Conservation (phyloP, 257 asterid species). For the Fraxinus quadrangulata region DNA sequence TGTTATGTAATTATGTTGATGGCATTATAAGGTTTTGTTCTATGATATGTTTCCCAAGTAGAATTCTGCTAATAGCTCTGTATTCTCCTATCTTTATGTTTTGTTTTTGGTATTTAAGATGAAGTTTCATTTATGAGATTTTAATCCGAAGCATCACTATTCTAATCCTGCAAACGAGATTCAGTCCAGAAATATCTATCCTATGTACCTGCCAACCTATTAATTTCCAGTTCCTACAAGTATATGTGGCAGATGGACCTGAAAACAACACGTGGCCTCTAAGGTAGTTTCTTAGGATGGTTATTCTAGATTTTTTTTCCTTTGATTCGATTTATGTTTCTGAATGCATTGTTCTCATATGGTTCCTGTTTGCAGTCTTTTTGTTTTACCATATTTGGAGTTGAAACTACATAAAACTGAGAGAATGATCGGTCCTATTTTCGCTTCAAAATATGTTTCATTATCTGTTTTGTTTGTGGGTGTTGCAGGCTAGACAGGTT, state of each 20-base stretch:
- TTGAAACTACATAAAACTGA: constrained; percentile 1
- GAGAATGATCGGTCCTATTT: constrained; percentile 1
- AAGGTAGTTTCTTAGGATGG: neutral
- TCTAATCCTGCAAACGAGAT: neutral
- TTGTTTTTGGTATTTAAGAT: neutral
- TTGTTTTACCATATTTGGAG: constrained; percentile 9
- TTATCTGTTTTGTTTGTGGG: constrained; percentile 7
- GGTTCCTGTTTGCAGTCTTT: constrained; percentile 3
- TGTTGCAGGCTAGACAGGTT: constrained; percentile 91
- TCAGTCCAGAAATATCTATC: neutral
- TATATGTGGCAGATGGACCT: neutral
- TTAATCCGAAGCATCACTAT: neutral
- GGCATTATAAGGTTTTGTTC: neutral
- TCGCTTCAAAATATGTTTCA: neutral
- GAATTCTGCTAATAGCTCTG: too few species aligned
- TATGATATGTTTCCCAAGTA: neutral
- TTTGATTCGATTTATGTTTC: constrained; percentile 3
- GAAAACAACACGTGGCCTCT: neutral
- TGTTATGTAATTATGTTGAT: constrained; percentile 1
- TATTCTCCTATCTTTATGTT: too few species aligned
- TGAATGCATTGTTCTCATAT: constrained; percentile 12
- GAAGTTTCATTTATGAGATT: neutral
- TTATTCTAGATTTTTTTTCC: neutral
- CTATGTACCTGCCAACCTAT: neutral
- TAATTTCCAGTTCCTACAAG: constrained; percentile 1